phyloP scores from a whole-genome alignment of 192 early-diverging fungal genomes.

The Blastocladiella britannica region DNA sequence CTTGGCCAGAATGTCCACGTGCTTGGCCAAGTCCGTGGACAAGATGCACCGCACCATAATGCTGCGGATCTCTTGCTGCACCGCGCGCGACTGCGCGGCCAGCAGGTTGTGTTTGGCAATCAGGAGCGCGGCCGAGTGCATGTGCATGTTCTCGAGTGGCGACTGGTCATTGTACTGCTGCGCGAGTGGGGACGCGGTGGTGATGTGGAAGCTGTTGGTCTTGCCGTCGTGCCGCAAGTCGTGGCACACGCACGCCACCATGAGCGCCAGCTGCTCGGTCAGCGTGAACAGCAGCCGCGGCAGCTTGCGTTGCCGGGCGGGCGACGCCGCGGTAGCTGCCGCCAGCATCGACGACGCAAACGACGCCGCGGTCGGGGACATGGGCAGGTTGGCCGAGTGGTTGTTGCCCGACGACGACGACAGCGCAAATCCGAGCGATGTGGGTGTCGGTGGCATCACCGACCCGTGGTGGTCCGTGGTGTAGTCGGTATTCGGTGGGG shows the following conservation, averaged over 20 bases:
- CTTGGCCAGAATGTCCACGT: slow-evolving; percentile 18
- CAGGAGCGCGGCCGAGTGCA: not conserved
- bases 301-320: not conserved
- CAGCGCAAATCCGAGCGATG: not conserved
- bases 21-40: slow-evolving; percentile 26
- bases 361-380: not conserved
- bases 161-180: slow-evolving; percentile 27
- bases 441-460: not conserved
- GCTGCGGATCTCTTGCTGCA: slow-evolving; percentile 16
- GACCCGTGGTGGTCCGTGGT: not conserved
- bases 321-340: not conserved
- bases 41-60: slow-evolving; percentile 22
- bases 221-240: not conserved
- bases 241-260: not conserved
- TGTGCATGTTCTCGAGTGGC: slow-evolving; percentile 26
- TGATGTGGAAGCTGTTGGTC: not conserved
- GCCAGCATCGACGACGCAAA: too few species aligned
- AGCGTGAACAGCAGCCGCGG: not conserved
- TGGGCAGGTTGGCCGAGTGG: not conserved
- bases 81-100: slow-evolving; percentile 5
- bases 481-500: too few species aligned
- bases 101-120: slow-evolving; percentile 10
- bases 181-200: slow-evolving; percentile 7
- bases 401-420: not conserved
- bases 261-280: not conserved